A percentile compares a stretch with the other conserved stretches of the same genome.
Evolutionary conservation across 2,329 filamentous ascomycete genomes (phyloP).

Genomic region (Ophiostoma angusticollis): DNA sequence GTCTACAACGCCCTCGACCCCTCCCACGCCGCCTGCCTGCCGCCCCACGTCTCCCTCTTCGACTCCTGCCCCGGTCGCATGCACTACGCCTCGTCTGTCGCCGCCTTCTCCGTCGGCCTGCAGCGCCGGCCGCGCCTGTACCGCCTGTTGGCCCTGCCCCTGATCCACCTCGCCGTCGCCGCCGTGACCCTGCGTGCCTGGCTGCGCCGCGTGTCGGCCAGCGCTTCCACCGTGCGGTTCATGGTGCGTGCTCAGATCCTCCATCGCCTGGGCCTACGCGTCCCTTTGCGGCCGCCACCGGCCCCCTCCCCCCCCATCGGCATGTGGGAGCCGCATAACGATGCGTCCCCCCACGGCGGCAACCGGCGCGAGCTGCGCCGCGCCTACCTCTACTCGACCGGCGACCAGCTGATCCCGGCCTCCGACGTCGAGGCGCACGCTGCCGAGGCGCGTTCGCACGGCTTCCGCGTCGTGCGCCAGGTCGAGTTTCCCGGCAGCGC

Average conservation of each 20-base stretch:
- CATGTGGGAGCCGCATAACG: constrained; percentile 23
- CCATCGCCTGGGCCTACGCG: too few relatives aligned
- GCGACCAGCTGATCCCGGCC: constrained; percentile 34
- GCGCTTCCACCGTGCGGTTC: too few relatives aligned
- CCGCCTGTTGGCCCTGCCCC: constrained; percentile 16
- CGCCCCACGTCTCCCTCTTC: constrained; percentile 30
- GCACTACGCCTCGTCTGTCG: constrained; percentile 18
- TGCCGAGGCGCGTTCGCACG: constrained; percentile 24
- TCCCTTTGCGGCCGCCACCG: too few relatives aligned
- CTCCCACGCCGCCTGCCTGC: constrained; percentile 18
- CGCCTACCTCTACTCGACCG: constrained; percentile 39
- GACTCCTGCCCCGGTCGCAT: constrained; percentile 38
- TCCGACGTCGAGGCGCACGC: constrained; percentile 37
- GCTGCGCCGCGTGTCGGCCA: constrained; percentile 15
- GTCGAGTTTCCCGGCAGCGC: constrained; percentile 34
- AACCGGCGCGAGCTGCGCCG: constrained; percentile 29
- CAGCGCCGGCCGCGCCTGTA: constrained; percentile 7
- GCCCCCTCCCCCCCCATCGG: constrained; percentile 3
- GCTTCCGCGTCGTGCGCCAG: constrained; percentile 26
- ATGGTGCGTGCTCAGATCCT: too few relatives aligned
- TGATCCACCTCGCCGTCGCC: constrained; percentile 19
- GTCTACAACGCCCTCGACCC: constrained; percentile 21
- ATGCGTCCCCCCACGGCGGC: constrained; percentile 17
- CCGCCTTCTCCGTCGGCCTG: constrained; percentile 5
- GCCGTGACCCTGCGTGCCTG: constrained; percentile 21